phyloP scores from a whole-genome alignment of 805 yeast genomes.

The Kodamaea sagamina region DNA sequence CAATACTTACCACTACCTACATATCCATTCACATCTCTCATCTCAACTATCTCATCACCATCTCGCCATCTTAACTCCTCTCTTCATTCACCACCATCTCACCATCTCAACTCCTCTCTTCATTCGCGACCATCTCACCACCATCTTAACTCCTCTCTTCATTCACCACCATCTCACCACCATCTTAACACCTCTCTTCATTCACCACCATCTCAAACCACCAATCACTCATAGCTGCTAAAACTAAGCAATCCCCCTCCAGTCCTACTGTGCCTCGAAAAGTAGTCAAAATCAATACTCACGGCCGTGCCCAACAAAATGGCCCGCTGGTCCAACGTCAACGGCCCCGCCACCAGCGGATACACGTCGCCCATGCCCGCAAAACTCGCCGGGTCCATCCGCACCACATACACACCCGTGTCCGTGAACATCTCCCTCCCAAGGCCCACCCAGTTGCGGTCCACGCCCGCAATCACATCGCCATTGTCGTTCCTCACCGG shows the following conservation, averaged over 20 bases:
- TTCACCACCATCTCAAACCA: too few species aligned
- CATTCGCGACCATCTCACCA: too few species aligned
- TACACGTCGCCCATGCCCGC: conserved; percentile 56
- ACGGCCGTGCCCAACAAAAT: conserved; percentile 84
- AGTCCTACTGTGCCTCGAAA: conserved; percentile 80
- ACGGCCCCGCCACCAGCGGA: conserved; percentile 50
- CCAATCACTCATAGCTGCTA: conserved; percentile 24
- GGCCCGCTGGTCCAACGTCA: conserved; percentile 82
- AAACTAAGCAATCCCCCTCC: conserved; percentile 45
- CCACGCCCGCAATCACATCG: conserved; percentile 70
- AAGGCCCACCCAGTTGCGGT: conserved; percentile 93
- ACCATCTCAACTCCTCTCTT: too few species aligned
- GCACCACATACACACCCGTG: conserved; percentile 84
- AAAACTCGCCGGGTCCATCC: conserved; percentile 77
- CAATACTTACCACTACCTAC: too few species aligned
- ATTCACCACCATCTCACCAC: too few species aligned
- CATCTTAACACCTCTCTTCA: too few species aligned
- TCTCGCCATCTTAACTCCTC: too few species aligned
- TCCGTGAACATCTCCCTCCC: conserved; percentile 93
- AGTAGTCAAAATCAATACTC: conserved; percentile 93
- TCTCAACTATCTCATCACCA: too few species aligned
- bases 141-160: too few species aligned
- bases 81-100: too few species aligned
- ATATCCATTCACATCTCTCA: too few species aligned
- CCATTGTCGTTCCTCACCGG: conserved; percentile 65